Conservation (phyloP, 2,329 filamentous ascomycete species). For the Microdochium bolleyi region DNA sequence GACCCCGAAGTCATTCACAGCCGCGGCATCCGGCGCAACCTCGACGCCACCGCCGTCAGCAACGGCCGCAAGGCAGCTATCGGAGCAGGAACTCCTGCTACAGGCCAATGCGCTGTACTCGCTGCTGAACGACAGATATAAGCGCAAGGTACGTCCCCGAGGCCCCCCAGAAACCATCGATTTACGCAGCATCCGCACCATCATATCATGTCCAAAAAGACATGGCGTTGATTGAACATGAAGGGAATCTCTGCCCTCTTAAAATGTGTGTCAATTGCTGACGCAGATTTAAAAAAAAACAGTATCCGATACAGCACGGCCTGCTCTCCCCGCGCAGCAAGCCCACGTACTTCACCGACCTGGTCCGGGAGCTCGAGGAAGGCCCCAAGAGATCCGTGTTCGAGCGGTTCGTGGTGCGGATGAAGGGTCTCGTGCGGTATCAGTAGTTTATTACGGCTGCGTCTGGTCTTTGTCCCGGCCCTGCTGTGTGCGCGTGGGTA, state of each 20-base stretch:
- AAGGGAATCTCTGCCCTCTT: too few relatives aligned
- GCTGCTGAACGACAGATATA: conserved; percentile 52
- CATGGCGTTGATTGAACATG: neutral
- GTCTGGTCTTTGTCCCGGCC: too few relatives aligned
- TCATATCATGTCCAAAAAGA: neutral
- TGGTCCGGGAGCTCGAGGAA: conserved; percentile 55
- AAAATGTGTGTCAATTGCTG: neutral
- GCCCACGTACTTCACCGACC: conserved; percentile 54
- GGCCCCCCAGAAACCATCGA: too few relatives aligned
- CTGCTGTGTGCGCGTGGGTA: neutral
- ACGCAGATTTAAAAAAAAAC: neutral
- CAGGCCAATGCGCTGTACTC: conserved; percentile 54
- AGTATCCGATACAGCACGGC: conserved; percentile 40
- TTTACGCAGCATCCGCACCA: too few relatives aligned
- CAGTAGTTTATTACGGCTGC: conserved; percentile 32
- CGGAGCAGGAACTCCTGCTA: conserved; percentile 40
- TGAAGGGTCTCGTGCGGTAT: conserved; percentile 53
- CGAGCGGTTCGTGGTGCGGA: conserved; percentile 40
- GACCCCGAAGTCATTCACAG: neutral
- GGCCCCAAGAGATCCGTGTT: conserved; percentile 50
- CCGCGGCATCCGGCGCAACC: neutral
- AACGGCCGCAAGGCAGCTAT: conserved; percentile 9
- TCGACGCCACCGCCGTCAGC: neutral
- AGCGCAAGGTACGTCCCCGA: conserved; percentile 36
- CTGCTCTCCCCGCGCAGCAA: conserved; percentile 53